Evolutionary conservation across 352 stramenopile genomes (phyloP).

Genomic region (Pythium angustatum): DNA sequence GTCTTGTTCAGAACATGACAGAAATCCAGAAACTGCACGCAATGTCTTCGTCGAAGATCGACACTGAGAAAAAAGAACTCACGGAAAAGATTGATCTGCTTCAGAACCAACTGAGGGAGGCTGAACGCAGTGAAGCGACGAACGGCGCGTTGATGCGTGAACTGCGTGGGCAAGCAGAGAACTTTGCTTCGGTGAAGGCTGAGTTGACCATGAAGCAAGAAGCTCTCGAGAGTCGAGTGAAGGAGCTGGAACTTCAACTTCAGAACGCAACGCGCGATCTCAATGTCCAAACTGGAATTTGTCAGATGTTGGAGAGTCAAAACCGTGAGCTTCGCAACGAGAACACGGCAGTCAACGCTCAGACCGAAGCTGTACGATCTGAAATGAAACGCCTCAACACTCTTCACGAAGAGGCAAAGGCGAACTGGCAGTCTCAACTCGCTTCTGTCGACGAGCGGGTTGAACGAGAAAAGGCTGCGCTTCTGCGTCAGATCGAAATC

Average conservation of each 20-base stretch:
- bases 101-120: conserved; percentile 47
- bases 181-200: conserved; percentile 30
- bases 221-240: conserved; percentile 38
- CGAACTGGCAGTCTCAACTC: conserved; percentile 35
- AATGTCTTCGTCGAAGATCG: conserved; percentile 59
- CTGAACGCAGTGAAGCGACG: conserved; percentile 54
- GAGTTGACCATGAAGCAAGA: conserved; percentile 36
- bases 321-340: conserved; percentile 71
- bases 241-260: conserved; percentile 48
- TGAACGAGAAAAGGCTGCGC: conserved; percentile 37
- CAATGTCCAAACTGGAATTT: conserved; percentile 60
- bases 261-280: conserved; percentile 59
- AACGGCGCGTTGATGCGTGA: conserved; percentile 48
- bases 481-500: conserved; percentile 51
- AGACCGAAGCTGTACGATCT: conserved; percentile 71
- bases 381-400: conserved; percentile 63
- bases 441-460: conserved; percentile 40
- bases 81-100: conserved; percentile 57
- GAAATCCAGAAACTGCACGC: conserved; percentile 79
- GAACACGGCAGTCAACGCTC: conserved; percentile 75
- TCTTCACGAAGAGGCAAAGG: conserved; percentile 46
- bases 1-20: conserved; percentile 64
- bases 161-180: conserved; percentile 49
- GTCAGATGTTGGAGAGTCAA: conserved; percentile 73
- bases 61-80: conserved; percentile 70